These are phyloP conservation scores for Teunomyces barrocoloradensis DNA, from an alignment of 805 yeast species.

Conservation along the genomic window DNA sequence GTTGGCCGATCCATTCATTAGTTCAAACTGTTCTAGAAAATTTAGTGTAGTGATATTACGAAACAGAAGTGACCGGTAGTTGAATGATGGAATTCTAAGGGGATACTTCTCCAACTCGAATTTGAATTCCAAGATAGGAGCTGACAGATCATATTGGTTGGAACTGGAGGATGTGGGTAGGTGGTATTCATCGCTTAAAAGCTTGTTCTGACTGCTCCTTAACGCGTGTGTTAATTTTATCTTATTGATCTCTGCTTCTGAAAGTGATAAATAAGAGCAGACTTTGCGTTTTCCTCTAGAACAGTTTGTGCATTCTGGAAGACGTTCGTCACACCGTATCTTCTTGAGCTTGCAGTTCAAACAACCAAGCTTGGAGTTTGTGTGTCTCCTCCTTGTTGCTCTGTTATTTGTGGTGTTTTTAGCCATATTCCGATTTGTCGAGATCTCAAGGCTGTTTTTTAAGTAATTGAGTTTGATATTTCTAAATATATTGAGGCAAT, in stretches of 20 bases:
- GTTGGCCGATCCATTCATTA: slow-evolving; percentile 7
- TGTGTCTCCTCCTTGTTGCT: slow-evolving; percentile 23
- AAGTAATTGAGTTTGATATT: neutral
- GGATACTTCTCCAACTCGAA: slow-evolving; percentile 23
- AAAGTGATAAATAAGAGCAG: slow-evolving; percentile 25
- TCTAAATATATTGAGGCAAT: neutral
- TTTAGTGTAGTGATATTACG: slow-evolving; percentile 15
- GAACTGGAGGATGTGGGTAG: slow-evolving; percentile 21
- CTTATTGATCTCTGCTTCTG: slow-evolving; percentile 17
- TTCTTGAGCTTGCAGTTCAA: slow-evolving; percentile 30
- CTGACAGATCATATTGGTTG: neutral
- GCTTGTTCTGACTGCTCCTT: slow-evolving; percentile 25
- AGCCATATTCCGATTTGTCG: slow-evolving; percentile 1
- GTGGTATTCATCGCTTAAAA: slow-evolving; percentile 22
- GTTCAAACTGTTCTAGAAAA: slow-evolving; percentile 19
- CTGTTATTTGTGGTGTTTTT: neutral
- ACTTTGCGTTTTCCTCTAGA: slow-evolving; percentile 21
- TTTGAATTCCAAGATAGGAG: slow-evolving; percentile 18
- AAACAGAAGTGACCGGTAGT: slow-evolving; percentile 23
- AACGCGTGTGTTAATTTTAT: slow-evolving; percentile 27
- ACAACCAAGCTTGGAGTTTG: slow-evolving; percentile 31
- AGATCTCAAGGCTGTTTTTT: neutral
- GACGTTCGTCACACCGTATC: slow-evolving; percentile 29
- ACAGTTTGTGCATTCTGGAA: slow-evolving; percentile 29
- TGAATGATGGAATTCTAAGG: slow-evolving; percentile 16